These are phyloP conservation scores for Hypoxylon sp. DNA, from an alignment of 2,329 filamentous ascomycete genomes.

Conservation along the genomic window DNA sequence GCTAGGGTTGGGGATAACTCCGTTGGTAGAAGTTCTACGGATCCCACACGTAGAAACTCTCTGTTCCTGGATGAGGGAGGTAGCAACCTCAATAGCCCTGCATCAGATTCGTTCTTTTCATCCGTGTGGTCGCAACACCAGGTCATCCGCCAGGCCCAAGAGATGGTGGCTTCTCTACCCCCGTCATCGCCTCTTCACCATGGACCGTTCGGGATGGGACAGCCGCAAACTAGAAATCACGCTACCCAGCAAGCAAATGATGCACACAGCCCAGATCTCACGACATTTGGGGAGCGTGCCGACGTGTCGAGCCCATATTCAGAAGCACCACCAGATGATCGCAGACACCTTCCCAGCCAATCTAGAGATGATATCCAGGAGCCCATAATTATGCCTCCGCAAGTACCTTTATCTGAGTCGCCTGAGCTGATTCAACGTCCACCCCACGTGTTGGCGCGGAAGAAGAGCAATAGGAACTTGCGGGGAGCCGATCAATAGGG, in stretches of 20 bases:
- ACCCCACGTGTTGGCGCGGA: slow-evolving; percentile 6
- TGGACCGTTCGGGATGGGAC: background rate
- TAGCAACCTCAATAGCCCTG: background rate
- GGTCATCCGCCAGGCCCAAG: slow-evolving; percentile 1
- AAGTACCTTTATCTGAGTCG: background rate
- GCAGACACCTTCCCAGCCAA: slow-evolving; percentile 44
- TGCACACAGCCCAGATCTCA: background rate
- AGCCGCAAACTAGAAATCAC: background rate
- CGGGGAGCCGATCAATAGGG: slow-evolving; percentile 9
- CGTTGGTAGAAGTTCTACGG: background rate
- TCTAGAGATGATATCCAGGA: background rate
- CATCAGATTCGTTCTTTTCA: slow-evolving; percentile 43
- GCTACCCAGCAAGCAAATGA: background rate
- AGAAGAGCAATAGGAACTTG: slow-evolving; percentile 26
- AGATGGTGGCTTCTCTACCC: background rate
- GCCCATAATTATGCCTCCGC: background rate
- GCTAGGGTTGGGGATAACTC: background rate
- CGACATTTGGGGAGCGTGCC: slow-evolving; percentile 14
- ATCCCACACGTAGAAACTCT: slow-evolving; percentile 26
- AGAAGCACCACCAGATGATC: slow-evolving; percentile 22
- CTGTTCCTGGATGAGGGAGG: slow-evolving; percentile 32
- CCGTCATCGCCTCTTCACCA: background rate
- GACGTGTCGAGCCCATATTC: background rate
- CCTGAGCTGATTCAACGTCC: background rate
- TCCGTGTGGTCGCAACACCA: slow-evolving; percentile 38